Base-by-base conservation (phyloP, 495 filamentous ascomycete genomes). In the Cenococcum geophilum region DNA sequence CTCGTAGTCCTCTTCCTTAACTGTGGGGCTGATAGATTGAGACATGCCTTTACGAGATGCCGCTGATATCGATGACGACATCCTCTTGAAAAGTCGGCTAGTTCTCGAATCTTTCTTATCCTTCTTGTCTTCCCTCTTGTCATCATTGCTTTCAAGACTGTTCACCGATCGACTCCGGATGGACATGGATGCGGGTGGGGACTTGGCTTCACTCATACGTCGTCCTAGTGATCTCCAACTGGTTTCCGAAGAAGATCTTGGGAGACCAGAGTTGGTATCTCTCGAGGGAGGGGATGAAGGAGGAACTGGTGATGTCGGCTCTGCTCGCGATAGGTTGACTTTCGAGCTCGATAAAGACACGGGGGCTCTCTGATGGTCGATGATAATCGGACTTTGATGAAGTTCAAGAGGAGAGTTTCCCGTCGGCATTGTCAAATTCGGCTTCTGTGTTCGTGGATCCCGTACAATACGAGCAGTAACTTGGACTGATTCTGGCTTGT, bases 381-480 rank as follows among this genome's bases (percentile, higher is more conserved):
- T 88, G 16, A 85, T 77, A 58, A 92, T 72, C 0, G 82, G 85
- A 35, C 87, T 91, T 64, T 86, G 81, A 67, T 89, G 84, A 43
- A 91, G 77, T 43, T 87, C 83, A 40, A 86, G 55, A 10, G 67
- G 72, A 5, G 78, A 75, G 36, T 70, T 74, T 21, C 82, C 74
- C 50, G 76, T 65, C 62, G 75, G 68, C 76, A 81, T 68, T 55
- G 52, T 65, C 51, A 57, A 74, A 65, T 22, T 61, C 61, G 61
- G 67, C 56, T 52, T 72, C 69, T 18, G 72, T 61, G 36, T 53
- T 27, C 59, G 59, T 71, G 37, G 78, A 72, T 89, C 84, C 27
- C 88, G 81, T 32, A 92, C 74, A 43, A 92, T 91, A 21, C 85
- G 83, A 27, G 90, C 86, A 0, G 87, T 91, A 9, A 93, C 89